Conservation (phyloP, 208 protist species). For the Tritrichomonas musculus region DNA sequence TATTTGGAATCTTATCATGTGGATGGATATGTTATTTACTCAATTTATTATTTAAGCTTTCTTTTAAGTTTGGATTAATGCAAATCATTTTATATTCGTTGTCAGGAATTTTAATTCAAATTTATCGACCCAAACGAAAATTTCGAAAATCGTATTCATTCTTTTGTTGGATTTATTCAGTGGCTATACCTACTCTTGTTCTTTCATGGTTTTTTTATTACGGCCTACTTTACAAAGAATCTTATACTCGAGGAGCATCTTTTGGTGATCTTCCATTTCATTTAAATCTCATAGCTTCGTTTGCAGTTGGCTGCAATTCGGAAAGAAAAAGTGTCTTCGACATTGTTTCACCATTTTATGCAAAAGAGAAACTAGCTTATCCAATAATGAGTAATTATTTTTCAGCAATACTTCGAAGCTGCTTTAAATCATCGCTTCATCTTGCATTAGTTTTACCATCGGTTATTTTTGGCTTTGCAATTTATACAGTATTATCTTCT, state of each 20-base stretch:
- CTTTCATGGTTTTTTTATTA: not conserved
- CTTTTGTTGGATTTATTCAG: not conserved
- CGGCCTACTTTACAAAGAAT: not conserved
- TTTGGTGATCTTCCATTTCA: slow-evolving; percentile 7
- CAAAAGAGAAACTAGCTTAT: not conserved
- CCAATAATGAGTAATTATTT: not conserved
- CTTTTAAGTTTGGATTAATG: not conserved
- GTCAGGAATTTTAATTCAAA: not conserved
- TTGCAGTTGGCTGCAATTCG: slow-evolving; percentile 2
- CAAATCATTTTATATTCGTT: not conserved
- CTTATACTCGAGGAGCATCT: not conserved
- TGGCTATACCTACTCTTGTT: not conserved
- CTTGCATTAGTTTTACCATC: not conserved
- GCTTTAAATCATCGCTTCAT: not conserved
- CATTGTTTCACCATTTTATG: not conserved
- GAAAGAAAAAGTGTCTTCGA: not conserved
- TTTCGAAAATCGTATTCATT: not conserved
- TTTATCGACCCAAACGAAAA: not conserved
- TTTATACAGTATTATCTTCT: not conserved
- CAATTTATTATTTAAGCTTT: not conserved
- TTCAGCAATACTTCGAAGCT: not conserved
- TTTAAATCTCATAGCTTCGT: not conserved
- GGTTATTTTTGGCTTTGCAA: not conserved
- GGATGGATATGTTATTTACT: not conserved
- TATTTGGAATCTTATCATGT: not conserved